Base-by-base conservation (phyloP, 2,329 filamentous ascomycete genomes). In the Trichophyton rubrum region DNA sequence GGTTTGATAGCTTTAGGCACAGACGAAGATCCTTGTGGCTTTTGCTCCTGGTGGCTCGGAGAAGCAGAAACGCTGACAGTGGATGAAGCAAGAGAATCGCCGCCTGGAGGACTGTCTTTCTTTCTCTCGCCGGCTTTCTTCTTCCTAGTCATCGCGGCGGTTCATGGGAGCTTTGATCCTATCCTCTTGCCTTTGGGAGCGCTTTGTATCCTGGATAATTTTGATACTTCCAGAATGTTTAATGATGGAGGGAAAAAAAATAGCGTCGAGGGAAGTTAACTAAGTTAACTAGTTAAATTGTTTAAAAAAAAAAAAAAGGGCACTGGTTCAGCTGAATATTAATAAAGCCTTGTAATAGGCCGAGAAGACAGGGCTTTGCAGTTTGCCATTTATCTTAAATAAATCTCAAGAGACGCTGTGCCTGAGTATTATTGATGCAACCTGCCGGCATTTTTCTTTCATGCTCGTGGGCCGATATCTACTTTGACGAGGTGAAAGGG, bases 121-220 rank as follows among this genome's bases (percentile, higher is more conserved):
- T 56, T 56, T 20, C 22, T 49, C 59, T 60, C 49, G 30, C 30
- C 61, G 40, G 64, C 62, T 55, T 64, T 64, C 61, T 64, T 66
- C 61, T 61, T 64, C 56, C 49, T 63, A 17, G 64, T 56, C 64
- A 66, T 66, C 13, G 38, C 60, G 58, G 24, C 49, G 49, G 6
- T n/a, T 24, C 20, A 55, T 15, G 6, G 11, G 30, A 33, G 27
- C 49, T 9, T 13, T 6, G 2, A 27, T 55, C 49, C 30, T 11
- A 20, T 27, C 45, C 30, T 49, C 6, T 47, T 9, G 1, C 43
- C 6, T 35, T 3, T 35, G 11, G 11, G 8, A 11, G 33, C 33
- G 33, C 33, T 35, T 22, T 24, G 17, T 47, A 47, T n/a, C 15
- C n/a, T 35, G 8, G 33, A 35, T 35, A 27, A 27, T 20, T 47